Conservation (phyloP, 2,329 filamentous ascomycete species). For the Exophiala bonariae region DNA sequence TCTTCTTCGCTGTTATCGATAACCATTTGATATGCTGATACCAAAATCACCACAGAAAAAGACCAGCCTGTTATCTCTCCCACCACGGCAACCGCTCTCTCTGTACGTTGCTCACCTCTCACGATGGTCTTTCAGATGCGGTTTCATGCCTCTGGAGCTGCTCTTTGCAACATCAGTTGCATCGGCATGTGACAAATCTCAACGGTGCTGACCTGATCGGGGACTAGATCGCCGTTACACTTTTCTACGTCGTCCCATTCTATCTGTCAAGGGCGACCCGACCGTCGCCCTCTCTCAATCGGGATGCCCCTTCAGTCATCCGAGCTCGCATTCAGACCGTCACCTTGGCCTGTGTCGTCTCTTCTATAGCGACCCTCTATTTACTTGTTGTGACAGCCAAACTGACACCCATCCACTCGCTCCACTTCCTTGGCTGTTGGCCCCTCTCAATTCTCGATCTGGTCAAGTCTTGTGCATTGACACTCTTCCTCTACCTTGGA, state of each 20-base stretch:
- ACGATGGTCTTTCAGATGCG: background rate
- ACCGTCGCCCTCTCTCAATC: conserved; percentile 73
- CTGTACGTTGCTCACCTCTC: conserved; percentile 35
- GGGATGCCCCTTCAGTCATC: conserved; percentile 89
- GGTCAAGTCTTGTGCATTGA: conserved; percentile 65
- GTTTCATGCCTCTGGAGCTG: background rate
- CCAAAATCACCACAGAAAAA: conserved; percentile 32
- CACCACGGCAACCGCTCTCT: conserved; percentile 38
- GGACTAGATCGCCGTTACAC: conserved; percentile 69
- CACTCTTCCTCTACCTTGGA: conserved; percentile 75
- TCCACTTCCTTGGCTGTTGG: conserved; percentile 79
- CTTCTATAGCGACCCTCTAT: conserved; percentile 65
- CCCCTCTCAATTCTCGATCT: conserved; percentile 69
- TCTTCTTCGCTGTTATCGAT: conserved; percentile 14
- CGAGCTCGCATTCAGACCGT: conserved; percentile 80
- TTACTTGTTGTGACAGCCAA: conserved; percentile 60
- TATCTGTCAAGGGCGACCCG: conserved; percentile 80
- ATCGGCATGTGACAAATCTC: no score
- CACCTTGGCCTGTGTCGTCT: conserved; percentile 69
- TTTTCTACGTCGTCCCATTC: conserved; percentile 86
- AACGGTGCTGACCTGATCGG: background rate
- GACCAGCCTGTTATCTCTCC: conserved; percentile 37
- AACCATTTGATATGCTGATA: conserved; percentile 9
- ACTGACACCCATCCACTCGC: conserved; percentile 52
- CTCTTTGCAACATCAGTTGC: background rate